Conservation (phyloP, 768 basidiomycete species). For the Termitomyces sp. region DNA sequence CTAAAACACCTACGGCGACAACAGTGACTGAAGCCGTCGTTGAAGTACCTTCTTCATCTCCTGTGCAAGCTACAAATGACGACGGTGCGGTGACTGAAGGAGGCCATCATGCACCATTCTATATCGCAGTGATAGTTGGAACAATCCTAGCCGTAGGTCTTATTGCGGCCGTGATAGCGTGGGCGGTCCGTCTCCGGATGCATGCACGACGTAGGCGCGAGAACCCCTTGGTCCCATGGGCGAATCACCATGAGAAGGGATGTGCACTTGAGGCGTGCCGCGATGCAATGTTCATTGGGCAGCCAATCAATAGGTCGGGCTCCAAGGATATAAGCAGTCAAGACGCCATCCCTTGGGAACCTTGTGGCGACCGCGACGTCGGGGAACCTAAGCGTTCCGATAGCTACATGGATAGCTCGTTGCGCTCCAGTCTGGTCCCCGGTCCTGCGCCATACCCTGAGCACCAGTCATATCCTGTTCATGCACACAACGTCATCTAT, state of each 20-base stretch:
- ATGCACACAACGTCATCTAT: conserved; percentile 16
- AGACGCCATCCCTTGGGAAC: conserved; percentile 29
- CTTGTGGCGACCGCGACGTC: conserved; percentile 37
- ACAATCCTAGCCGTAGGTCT: conserved; percentile 40
- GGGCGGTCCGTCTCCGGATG: conserved; percentile 40
- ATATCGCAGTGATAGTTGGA: conserved; percentile 48
- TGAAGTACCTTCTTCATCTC: conserved; percentile 3
- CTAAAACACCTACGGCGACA: conserved; percentile 1
- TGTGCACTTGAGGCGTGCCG: conserved; percentile 19
- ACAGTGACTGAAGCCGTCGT: background rate
- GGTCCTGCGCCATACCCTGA: conserved; percentile 17
- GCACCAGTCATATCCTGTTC: conserved; percentile 19
- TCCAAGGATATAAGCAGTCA: conserved; percentile 20
- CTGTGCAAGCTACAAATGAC: conserved; percentile 2
- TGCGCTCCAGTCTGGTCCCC: conserved; percentile 15
- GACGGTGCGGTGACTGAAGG: background rate
- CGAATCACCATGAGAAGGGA: conserved; percentile 18
- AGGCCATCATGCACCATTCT: conserved; percentile 37
- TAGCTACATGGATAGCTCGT: conserved; percentile 20
- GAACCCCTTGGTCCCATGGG: conserved; percentile 34
- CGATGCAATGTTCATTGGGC: conserved; percentile 17
- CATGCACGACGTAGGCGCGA: conserved; percentile 31
- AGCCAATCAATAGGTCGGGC: conserved; percentile 5
- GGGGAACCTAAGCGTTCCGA: conserved; percentile 35
- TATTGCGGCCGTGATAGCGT: conserved; percentile 44